Conservation (phyloP, 164 flowering plant species). For the Pachysandra terminalis region DNA sequence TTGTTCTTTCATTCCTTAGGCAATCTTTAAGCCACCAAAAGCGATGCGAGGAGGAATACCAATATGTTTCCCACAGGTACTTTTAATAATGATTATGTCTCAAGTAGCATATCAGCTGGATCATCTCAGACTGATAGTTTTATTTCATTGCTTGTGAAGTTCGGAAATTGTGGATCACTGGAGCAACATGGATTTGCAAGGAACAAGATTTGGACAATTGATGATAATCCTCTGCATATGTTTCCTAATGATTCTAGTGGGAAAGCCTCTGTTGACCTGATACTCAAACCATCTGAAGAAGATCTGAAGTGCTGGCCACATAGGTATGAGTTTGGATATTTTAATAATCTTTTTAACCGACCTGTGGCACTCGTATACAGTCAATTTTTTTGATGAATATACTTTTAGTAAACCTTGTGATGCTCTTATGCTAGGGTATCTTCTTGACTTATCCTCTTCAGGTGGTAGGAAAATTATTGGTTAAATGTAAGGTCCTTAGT, state of each 20-base stretch:
- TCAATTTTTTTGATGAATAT: too few species aligned
- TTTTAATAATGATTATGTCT: background rate
- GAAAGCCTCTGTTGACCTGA: constrained; percentile 63
- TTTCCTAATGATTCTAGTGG: constrained; percentile 50
- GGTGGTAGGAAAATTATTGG: background rate
- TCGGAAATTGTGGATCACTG: constrained; percentile 71
- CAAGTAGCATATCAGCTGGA: background rate
- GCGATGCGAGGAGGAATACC: constrained; percentile 89
- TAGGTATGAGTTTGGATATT: constrained; percentile 41
- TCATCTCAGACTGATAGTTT: constrained; percentile 7
- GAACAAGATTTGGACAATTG: constrained; percentile 80
- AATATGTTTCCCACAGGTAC: constrained; percentile 93
- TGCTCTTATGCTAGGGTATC: background rate
- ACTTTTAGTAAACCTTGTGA: background rate
- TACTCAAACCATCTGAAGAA: constrained; percentile 82
- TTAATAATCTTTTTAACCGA: background rate
- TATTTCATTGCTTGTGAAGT: constrained; percentile 37
- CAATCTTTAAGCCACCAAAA: constrained; percentile 78
- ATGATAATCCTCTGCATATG: constrained; percentile 72
- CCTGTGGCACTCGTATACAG: too few species aligned
- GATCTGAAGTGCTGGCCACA: constrained; percentile 90
- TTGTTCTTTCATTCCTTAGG: constrained; percentile 37
- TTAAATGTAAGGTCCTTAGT: background rate
- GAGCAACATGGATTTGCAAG: constrained; percentile 95
- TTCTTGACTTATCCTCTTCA: background rate